Evolutionary conservation across 805 yeast species (phyloP).

Genomic region (Cyberlindnera americana): DNA sequence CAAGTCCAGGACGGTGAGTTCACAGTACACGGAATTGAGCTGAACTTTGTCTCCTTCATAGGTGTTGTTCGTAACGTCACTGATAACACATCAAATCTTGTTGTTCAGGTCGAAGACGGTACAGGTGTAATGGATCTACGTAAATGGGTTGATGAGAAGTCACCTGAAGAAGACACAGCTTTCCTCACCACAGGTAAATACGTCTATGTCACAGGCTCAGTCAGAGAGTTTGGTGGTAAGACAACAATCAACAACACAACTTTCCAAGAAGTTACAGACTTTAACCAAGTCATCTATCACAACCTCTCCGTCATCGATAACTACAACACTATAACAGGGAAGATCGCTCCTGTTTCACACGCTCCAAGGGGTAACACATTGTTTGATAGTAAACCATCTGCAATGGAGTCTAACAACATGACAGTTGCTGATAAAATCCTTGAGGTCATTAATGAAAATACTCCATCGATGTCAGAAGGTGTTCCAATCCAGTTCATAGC

Average conservation of each 20-base stretch:
- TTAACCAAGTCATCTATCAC: conserved; percentile 67
- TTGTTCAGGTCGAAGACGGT: conserved; percentile 71
- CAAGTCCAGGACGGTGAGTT: conserved; percentile 65
- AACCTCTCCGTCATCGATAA: conserved; percentile 58
- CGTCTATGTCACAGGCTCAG: conserved; percentile 54
- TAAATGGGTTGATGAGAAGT: conserved; percentile 53
- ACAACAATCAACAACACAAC: conserved; percentile 63
- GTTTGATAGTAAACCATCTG: conserved; percentile 42
- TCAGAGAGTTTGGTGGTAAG: conserved; percentile 59
- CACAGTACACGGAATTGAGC: conserved; percentile 52
- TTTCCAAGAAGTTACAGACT: conserved; percentile 54
- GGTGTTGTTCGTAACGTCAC: conserved; percentile 68
- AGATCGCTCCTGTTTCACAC: conserved; percentile 15
- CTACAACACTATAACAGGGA: conserved; percentile 55
- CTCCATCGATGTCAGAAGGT: conserved; percentile 66
- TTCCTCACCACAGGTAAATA: conserved; percentile 47
- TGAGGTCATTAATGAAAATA: conserved; percentile 45
- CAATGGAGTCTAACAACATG: conserved; percentile 28
- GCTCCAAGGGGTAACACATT: conserved; percentile 28
- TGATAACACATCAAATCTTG: conserved; percentile 53
- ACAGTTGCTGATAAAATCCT: conserved; percentile 42
- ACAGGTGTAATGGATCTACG: conserved; percentile 65
- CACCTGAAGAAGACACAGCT: conserved; percentile 31
- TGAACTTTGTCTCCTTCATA: conserved; percentile 60
- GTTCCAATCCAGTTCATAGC: conserved; percentile 65